Conservation (phyloP, 148 eudicot species). For the Mesembryanthemum crystallinum region DNA sequence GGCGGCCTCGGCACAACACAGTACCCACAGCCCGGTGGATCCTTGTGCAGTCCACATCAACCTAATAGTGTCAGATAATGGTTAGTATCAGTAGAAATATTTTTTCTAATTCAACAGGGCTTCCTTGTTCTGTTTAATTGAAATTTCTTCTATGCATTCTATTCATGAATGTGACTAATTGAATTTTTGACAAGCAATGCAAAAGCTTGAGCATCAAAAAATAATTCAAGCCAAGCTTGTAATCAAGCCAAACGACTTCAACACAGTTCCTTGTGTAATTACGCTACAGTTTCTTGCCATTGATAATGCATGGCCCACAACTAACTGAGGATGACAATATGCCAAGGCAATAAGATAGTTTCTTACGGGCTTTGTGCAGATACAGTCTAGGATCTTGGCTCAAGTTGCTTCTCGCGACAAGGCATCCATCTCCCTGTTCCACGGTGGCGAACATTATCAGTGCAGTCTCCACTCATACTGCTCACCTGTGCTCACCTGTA, state of each 20-base stretch:
- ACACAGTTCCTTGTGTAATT: not conserved
- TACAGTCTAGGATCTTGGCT: not conserved
- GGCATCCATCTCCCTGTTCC: not conserved
- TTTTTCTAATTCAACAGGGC: too few species aligned
- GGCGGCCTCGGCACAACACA: too few species aligned
- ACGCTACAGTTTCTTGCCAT: not conserved
- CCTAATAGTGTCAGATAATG: too few species aligned
- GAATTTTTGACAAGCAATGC: too few species aligned
- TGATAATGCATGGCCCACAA: not conserved
- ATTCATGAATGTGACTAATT: too few species aligned
- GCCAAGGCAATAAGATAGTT: not conserved
- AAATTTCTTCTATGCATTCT: too few species aligned
- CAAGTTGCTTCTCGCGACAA: not conserved
- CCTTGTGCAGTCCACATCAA: too few species aligned
- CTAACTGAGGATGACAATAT: not conserved
- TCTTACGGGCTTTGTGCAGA: not conserved
- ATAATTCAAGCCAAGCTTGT: not conserved
- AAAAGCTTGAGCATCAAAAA: too few species aligned
- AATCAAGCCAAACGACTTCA: not conserved
- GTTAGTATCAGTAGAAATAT: too few species aligned
- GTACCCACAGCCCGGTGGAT: too few species aligned
- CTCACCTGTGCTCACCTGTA: not conserved
- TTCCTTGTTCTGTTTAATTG: too few species aligned
- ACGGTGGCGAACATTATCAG: not conserved
- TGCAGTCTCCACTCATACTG: not conserved